phyloP scores from a whole-genome alignment of 257 asterid species.

The Penstemon eatonii region DNA sequence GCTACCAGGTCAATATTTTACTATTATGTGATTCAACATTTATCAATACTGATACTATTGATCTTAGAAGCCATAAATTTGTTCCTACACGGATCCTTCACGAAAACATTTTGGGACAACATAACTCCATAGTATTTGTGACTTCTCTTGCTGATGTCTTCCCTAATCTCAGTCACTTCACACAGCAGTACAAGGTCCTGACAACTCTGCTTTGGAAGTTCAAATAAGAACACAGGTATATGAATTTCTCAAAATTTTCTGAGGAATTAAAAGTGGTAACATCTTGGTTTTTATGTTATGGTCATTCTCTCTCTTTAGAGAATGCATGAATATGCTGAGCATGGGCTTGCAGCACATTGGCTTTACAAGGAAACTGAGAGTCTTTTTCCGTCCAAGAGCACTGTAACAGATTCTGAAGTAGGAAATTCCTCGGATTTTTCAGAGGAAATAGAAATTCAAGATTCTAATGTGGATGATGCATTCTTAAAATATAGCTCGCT shows the following conservation, averaged over 20 bases:
- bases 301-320: slow-evolving; percentile 43
- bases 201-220: slow-evolving; percentile 81
- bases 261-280: slow-evolving; percentile 2
- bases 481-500: slow-evolving; percentile 57
- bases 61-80: neutral
- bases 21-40: neutral
- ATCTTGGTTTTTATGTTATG: slow-evolving; percentile 9
- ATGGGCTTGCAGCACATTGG: slow-evolving; percentile 99
- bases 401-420: slow-evolving; percentile 44
- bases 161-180: slow-evolving; percentile 72
- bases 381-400: slow-evolving; percentile 53
- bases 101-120: neutral
- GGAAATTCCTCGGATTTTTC: slow-evolving; percentile 45
- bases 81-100: neutral
- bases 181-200: slow-evolving; percentile 98
- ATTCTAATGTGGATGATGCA: slow-evolving; percentile 48
- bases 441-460: slow-evolving; percentile 56
- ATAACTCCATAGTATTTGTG: slow-evolving; percentile 28
- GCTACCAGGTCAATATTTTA: slow-evolving; percentile 76
- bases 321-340: slow-evolving; percentile 97
- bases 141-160: slow-evolving; percentile 33
- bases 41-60: neutral
- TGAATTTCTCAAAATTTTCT: neutral
- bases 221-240: slow-evolving; percentile 93
- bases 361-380: slow-evolving; percentile 87